Evolutionary conservation across 345 rosid genomes (phyloP), one percentile per base, ranked within the genome.

Genomic region (Excoecaria cochinchinensis): DNA sequence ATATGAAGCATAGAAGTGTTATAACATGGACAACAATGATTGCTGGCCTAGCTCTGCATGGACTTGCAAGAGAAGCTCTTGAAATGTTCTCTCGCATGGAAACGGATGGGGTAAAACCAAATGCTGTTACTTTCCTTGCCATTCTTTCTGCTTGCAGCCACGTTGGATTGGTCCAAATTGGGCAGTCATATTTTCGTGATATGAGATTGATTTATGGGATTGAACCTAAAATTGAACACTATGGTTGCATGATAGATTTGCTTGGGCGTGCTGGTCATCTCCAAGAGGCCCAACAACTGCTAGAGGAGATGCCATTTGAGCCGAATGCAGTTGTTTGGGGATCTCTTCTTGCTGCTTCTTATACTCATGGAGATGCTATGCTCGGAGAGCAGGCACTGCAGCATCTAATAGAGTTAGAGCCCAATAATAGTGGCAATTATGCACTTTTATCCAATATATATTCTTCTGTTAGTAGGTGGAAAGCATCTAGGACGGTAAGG

Each of bases 271-370:
- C 87, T 46, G 92, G 93, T 55, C 79, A 71, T 60, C 90, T 94
- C 52, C 66, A 56, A 24, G 94, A 89, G 77, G 97, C 97, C 5
- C 72, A 73, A 71, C 76, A 82, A 80, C 78, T 89, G 66, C 55
- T 83, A 44, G 71, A 51, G 64, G 66, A 21, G 36, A 92, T 92
- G 96, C 93, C 98, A 16, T 87, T 84, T 67, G 84, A 87, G 79
- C 84, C 91, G 11, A 90, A 85, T 72, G 92, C 92, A 6, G 87
- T 95, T 58, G 84, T 90, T 74, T 92, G 96, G 94, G 97, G 92
- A 52, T 89, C 96, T 38, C 87, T 91, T 72, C 97, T 92, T 68
- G 88, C 91, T 72, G 87, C 93, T 74, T 83, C 96, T 22, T 83
- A 76, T 77, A 84, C 80, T 68, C 86, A 90, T 84, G 87, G 83